Base-by-base conservation (phyloP, 768 basidiomycete species). In the Clavaria fumosa region DNA sequence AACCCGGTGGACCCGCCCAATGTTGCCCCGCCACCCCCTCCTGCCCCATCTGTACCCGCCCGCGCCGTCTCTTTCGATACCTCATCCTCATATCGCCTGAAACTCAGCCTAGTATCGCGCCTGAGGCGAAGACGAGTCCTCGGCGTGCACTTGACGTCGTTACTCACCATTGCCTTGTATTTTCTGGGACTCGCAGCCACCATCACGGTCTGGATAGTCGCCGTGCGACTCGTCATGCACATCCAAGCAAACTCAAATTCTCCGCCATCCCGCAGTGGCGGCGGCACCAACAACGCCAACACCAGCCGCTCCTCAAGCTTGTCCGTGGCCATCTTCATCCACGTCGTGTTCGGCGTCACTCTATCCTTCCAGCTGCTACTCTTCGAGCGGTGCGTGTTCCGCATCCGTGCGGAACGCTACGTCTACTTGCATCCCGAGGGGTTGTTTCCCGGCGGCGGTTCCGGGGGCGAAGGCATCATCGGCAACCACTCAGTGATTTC, bases 401-500 rank as follows among this genome's bases (percentile, higher is more conserved):
- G 65, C n/a, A 50, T 76, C n/a, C 75, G 78, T 34, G 77, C 70
- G 4, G 70, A 83, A 50, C 62, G 77, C 38, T 78, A 74, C 49
- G 58, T 54, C 9, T 61, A 67, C 52, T 40, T 69, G 5, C 73
- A 79, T 49, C 72, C 74, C 2, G 76, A 72, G n/a, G 64, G 69
- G 38, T 56, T 66, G 26, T 51, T 70, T 12, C 68, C 70, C 26
- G 53, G 56, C n/a, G 55, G 59, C 36, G 51, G 62, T 34, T 45
- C 44, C 37, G 41, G 38, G 22, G 42, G 46, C 7, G 55, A 53
- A 38, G 50, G 55, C 5, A 46, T 45, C 20, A 56, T 73, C 27
- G 64, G 61, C 3, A n/a, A n/a, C n/a, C n/a, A n/a, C n/a, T n/a
- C n/a, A n/a, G n/a, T n/a, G n/a, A n/a, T n/a, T n/a, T n/a, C n/a